Conservation (phyloP, 106 monocot genomes). For the Dendrobium officinale region DNA sequence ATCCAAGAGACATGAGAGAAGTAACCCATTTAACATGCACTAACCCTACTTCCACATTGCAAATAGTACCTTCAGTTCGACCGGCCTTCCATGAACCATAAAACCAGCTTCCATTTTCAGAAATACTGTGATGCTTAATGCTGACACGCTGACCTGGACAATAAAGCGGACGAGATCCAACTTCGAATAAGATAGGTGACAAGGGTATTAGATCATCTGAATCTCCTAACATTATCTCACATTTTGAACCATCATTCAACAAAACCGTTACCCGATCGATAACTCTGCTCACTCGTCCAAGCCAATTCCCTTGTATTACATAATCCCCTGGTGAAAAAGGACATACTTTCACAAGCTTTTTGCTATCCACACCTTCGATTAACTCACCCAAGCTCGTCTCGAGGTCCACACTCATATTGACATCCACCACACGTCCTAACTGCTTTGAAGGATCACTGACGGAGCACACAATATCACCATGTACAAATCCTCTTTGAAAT, state of each 20-base stretch:
- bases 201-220: constrained; percentile 39
- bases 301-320: constrained; percentile 69
- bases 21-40: constrained; percentile 81
- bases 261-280: constrained; percentile 52
- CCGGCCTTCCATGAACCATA: constrained; percentile 51
- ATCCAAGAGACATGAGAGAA: constrained; percentile 28
- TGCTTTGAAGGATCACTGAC: constrained; percentile 61
- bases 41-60: constrained; percentile 49
- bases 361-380: constrained; percentile 55
- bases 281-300: constrained; percentile 59
- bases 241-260: constrained; percentile 63
- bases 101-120: constrained; percentile 54
- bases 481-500: constrained; percentile 68
- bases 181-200: constrained; percentile 37
- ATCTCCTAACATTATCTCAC: constrained; percentile 52
- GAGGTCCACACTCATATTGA: constrained; percentile 65
- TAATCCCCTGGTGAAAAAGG: constrained; percentile 61
- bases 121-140: constrained; percentile 29
- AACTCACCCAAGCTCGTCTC: constrained; percentile 55
- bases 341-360: constrained; percentile 49
- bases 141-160: constrained; percentile 71
- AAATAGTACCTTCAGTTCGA: constrained; percentile 58
- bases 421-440: constrained; percentile 61
- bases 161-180: constrained; percentile 38
- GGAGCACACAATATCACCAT: constrained; percentile 71